Evolutionary conservation across 2,329 filamentous ascomycete genomes (phyloP).

Genomic region (Ceratocystiopsis minuta): DNA sequence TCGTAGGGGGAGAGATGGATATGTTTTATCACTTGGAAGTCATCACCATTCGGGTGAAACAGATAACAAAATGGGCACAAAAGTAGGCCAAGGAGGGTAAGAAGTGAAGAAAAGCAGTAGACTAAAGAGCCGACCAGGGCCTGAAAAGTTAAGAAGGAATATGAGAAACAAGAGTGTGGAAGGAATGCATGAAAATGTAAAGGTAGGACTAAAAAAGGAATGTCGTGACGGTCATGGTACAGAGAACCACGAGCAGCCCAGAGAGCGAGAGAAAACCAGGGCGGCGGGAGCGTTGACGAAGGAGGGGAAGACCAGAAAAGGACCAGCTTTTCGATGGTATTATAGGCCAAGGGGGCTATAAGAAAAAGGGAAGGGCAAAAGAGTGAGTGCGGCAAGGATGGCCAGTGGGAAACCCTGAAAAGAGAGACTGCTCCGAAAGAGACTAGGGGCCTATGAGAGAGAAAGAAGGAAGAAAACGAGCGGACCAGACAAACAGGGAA

Average conservation of each 20-base stretch:
- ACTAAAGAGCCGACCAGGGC: conserved; percentile 5
- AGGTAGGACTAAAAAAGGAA: conserved; percentile 17
- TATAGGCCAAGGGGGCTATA: conserved; percentile 26
- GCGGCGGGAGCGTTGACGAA: too few relatives aligned
- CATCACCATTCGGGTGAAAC: too few relatives aligned
- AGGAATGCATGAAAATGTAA: neutral
- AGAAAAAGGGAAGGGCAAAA: conserved; percentile 10
- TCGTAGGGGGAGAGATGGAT: too few relatives aligned
- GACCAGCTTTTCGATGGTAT: conserved; percentile 37
- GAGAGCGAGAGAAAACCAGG: conserved; percentile 5
- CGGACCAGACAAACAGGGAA: neutral
- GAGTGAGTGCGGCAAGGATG: too few relatives aligned
- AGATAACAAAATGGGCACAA: too few relatives aligned
- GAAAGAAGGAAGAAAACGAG: neutral
- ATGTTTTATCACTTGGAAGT: too few relatives aligned
- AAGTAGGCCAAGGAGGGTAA: neutral
- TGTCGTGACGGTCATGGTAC: conserved; percentile 24
- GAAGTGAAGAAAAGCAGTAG: conserved; percentile 17
- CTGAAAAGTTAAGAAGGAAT: neutral
- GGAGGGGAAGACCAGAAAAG: conserved; percentile 13
- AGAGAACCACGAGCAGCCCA: conserved; percentile 16
- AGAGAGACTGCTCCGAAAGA: too few relatives aligned
- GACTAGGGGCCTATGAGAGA: neutral
- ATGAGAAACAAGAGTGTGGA: neutral
- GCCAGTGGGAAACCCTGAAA: too few relatives aligned